Percentiles rank a stretch among this genome's conserved stretches.
These are phyloP conservation scores for Periconia digitata DNA, from an alignment of 2,329 filamentous ascomycete species.

Conservation along the genomic window DNA sequence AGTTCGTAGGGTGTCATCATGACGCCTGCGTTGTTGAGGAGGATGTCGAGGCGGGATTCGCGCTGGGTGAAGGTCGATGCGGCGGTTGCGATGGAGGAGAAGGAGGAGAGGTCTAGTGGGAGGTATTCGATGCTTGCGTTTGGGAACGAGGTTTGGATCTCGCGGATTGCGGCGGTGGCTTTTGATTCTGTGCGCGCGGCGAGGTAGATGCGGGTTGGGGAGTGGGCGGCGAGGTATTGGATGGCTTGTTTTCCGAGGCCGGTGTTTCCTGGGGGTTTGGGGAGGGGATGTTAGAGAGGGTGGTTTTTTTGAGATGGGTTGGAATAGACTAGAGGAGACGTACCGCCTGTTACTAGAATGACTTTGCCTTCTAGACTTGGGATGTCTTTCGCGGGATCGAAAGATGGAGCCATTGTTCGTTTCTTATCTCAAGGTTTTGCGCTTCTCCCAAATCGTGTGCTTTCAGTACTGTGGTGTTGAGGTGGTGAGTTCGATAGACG, in stretches of 20 bases:
- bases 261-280: slow-evolving; percentile 45
- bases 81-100: slow-evolving; percentile 44
- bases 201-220: slow-evolving; percentile 51
- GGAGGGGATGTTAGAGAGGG: neutral
- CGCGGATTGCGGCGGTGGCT: slow-evolving; percentile 44
- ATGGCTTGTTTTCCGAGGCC: slow-evolving; percentile 53
- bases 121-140: slow-evolving; percentile 41
- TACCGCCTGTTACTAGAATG: slow-evolving; percentile 42
- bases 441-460: no score
- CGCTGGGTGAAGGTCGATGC: slow-evolving; percentile 36
- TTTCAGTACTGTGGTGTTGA: neutral
- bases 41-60: slow-evolving; percentile 48
- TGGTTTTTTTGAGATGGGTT: neutral
- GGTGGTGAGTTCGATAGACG: no score
- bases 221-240: slow-evolving; percentile 47
- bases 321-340: neutral
- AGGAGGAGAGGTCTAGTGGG: slow-evolving; percentile 46
- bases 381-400: slow-evolving; percentile 28
- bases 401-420: slow-evolving; percentile 8
- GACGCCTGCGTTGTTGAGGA: slow-evolving; percentile 53
- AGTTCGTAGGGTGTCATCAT: slow-evolving; percentile 40
- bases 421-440: neutral
- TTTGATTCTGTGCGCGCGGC: slow-evolving; percentile 48
- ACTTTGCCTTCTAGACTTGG: slow-evolving; percentile 33
- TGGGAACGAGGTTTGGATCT: slow-evolving; percentile 40